These are phyloP conservation scores for Eustoma russellianum DNA, from an alignment of 257 asterid genomes.

Conservation along the genomic window DNA sequence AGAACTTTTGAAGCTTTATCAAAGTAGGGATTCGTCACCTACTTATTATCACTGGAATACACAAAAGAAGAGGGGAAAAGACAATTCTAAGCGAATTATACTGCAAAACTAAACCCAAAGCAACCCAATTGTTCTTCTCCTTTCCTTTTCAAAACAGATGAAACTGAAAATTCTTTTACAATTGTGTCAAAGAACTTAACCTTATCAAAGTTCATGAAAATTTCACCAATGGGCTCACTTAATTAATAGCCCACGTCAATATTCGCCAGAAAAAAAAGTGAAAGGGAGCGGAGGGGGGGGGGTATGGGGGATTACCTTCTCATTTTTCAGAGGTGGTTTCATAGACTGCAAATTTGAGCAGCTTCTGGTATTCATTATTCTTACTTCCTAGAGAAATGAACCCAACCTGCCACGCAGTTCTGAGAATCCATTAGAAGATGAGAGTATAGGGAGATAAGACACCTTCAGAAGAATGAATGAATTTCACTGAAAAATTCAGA, in stretches of 20 bases:
- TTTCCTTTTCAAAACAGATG: not conserved
- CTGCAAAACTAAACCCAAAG: not conserved
- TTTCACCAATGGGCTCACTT: constrained; percentile 15
- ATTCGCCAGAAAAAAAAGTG: not conserved
- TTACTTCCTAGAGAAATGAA: constrained; percentile 24
- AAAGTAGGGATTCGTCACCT: constrained; percentile 13
- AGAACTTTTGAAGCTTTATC: constrained; percentile 13
- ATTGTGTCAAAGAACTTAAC: constrained; percentile 20
- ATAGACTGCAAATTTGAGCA: constrained; percentile 50
- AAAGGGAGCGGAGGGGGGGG: not conserved
- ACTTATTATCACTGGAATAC: constrained; percentile 14
- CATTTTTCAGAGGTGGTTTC: constrained; percentile 36
- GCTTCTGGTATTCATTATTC: constrained; percentile 47
- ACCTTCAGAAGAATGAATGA: constrained; percentile 38
- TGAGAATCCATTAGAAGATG: constrained; percentile 14
- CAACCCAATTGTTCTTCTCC: constrained; percentile 2
- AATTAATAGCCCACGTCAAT: constrained; percentile 12
- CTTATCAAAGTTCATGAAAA: constrained; percentile 13
- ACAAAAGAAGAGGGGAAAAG: not conserved
- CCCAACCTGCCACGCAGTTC: constrained; percentile 24
- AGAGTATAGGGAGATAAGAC: constrained; percentile 13
- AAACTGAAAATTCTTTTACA: constrained; percentile 11
- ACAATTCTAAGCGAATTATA: constrained; percentile 1
- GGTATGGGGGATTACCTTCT: constrained; percentile 28
- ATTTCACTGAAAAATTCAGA: constrained; percentile 22